phyloP scores from a whole-genome alignment of 345 rosid species.

The Gossypium longicalyx region DNA sequence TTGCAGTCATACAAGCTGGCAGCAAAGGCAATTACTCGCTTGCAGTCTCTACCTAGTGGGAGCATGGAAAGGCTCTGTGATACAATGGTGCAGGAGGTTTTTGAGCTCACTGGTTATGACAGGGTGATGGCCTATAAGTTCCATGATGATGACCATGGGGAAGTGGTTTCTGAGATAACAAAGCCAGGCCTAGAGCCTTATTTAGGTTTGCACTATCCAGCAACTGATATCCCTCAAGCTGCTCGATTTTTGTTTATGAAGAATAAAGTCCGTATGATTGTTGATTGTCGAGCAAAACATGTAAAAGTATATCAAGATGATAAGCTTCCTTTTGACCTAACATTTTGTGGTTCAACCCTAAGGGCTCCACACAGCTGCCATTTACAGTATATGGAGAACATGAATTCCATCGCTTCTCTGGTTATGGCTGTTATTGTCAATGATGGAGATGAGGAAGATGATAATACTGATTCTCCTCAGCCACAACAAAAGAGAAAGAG shows the following conservation, averaged over 20 bases:
- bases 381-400: conserved; percentile 91
- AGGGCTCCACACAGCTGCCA: conserved; percentile 95
- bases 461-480: conserved; percentile 35
- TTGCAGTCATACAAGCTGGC: conserved; percentile 96
- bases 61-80: conserved; percentile 88
- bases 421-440: conserved; percentile 94
- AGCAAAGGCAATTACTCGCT: conserved; percentile 81
- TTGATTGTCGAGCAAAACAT: conserved; percentile 85
- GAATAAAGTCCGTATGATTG: conserved; percentile 94
- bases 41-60: conserved; percentile 88
- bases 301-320: conserved; percentile 89
- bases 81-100: conserved; percentile 91
- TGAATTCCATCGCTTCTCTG: conserved; percentile 87
- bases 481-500: conserved; percentile 76
- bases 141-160: conserved; percentile 98
- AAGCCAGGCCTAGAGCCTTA: conserved; percentile 90
- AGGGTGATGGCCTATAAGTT: conserved; percentile 93
- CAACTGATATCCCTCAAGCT: conserved; percentile 96
- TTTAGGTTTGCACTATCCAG: conserved; percentile 96
- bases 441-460: conserved; percentile 66
- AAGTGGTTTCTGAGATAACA: conserved; percentile 81
- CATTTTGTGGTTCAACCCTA: conserved; percentile 88
- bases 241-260: conserved; percentile 91
- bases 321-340: conserved; percentile 69
- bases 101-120: conserved; percentile 94